Conservation (phyloP, 2,329 filamentous ascomycete species). For the Aspergillus sp. region DNA sequence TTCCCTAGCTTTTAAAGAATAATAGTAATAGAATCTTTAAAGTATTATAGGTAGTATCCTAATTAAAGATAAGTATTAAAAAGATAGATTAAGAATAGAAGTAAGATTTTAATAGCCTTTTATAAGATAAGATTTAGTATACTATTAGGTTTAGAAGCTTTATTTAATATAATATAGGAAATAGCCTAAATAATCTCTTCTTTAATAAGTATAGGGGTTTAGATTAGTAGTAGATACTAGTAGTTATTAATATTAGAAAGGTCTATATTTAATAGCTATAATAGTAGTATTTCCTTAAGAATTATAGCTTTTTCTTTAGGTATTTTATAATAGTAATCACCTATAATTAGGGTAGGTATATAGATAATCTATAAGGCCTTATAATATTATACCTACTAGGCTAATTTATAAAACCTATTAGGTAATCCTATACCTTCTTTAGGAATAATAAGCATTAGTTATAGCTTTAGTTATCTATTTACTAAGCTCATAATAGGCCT, state of each 20-base stretch:
- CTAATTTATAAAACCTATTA: not conserved
- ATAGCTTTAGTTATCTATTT: no score
- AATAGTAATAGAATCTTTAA: constrained; percentile 3
- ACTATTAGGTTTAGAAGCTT: constrained; percentile 5
- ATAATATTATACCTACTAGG: not conserved
- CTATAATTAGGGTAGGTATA: constrained; percentile 1
- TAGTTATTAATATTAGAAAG: not conserved
- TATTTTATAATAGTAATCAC: not conserved
- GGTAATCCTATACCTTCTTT: no score
- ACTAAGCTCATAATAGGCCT: not conserved
- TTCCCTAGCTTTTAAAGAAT: constrained; percentile 16
- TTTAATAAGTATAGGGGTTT: constrained; percentile 2
- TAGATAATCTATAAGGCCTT: not conserved
- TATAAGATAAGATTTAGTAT: constrained; percentile 5
- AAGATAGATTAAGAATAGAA: not conserved
- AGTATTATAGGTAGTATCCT: constrained; percentile 4
- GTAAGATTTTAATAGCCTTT: not conserved
- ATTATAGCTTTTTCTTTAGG: constrained; percentile 1
- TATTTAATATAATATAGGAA: not conserved
- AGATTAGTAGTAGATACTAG: not conserved
- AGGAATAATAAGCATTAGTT: no score
- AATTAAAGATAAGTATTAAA: not conserved
- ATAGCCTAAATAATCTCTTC: constrained; percentile 5
- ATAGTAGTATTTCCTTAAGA: constrained; percentile 2
- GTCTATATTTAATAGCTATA: not conserved